These are phyloP conservation scores for Chlamydomonas sphaeroides DNA, from an alignment of 139 green algal genomes.

Conservation along the genomic window DNA sequence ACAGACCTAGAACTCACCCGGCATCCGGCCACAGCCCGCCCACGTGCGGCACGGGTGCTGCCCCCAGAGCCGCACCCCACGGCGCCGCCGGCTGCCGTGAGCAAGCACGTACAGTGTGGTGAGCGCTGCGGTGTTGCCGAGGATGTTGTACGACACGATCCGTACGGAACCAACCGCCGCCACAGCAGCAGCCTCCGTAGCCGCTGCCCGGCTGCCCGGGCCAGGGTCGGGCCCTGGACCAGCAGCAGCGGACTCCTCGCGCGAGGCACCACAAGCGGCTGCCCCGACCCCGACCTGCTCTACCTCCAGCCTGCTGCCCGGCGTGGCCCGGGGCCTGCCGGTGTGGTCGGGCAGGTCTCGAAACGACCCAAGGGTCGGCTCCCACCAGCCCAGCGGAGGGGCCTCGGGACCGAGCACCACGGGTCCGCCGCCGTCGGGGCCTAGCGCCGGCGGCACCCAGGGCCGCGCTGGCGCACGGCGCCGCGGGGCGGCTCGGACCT, in stretches of 20 bases:
- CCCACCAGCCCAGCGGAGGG: background rate
- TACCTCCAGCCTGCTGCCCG: too few species aligned
- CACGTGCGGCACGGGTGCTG: too few species aligned
- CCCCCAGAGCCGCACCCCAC: too few species aligned
- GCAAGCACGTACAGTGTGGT: too few species aligned
- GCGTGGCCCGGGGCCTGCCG: background rate
- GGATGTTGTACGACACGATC: constrained; percentile 31
- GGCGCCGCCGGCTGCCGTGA: too few species aligned
- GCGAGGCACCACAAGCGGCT: too few species aligned
- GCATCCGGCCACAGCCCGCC: too few species aligned
- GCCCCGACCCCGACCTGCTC: too few species aligned
- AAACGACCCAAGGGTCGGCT: constrained; percentile 2
- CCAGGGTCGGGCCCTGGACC: too few species aligned
- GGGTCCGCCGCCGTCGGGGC: background rate
- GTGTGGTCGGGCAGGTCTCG: constrained; percentile 1
- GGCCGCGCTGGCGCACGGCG: background rate
- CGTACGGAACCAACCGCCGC: background rate
- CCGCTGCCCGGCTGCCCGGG: background rate
- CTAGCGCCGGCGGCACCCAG: background rate
- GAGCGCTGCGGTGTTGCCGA: constrained; percentile 11
- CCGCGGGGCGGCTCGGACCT: background rate
- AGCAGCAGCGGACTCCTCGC: too few species aligned
- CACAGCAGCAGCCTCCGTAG: background rate
- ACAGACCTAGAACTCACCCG: too few species aligned
- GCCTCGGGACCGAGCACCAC: background rate